Evolutionary conservation across 495 filamentous ascomycete genomes (phyloP).

Genomic region (Xylaria intraflava): DNA sequence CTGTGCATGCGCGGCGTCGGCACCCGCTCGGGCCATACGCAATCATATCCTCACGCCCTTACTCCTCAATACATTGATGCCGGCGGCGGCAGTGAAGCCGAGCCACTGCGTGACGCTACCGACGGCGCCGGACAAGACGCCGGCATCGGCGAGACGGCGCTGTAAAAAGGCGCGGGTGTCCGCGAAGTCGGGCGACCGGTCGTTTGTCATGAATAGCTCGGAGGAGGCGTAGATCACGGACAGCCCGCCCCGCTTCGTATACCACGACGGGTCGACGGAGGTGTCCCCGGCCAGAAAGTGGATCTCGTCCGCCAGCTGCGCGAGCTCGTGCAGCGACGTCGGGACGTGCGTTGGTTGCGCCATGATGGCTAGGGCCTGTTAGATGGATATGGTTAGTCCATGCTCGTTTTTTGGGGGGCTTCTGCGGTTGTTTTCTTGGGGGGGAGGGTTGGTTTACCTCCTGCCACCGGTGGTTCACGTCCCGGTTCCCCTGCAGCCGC

Average conservation of each 20-base stretch:
- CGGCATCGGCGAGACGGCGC: constrained; percentile 64
- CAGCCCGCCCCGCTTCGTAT: constrained; percentile 75
- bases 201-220: constrained; percentile 91
- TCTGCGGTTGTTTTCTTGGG: background rate
- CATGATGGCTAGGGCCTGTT: constrained; percentile 84
- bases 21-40: background rate
- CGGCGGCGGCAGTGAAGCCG: constrained; percentile 65
- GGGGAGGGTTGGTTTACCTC: constrained; percentile 51
- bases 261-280: constrained; percentile 80
- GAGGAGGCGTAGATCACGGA: constrained; percentile 75
- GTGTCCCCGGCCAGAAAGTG: constrained; percentile 75
- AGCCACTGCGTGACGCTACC: constrained; percentile 61
- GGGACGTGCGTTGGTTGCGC: constrained; percentile 71
- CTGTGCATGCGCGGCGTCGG: no score
- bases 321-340: constrained; percentile 70
- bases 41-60: constrained; percentile 54
- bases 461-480: constrained; percentile 70
- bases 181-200: constrained; percentile 54
- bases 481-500: constrained; percentile 63
- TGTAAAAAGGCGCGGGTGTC: constrained; percentile 78
- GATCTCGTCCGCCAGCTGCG: constrained; percentile 79
- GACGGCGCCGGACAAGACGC: constrained; percentile 50
- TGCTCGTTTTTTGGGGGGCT: no score
- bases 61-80: constrained; percentile 56
- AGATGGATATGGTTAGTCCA: background rate